These are phyloP conservation scores for Xylariales sp. DNA, from an alignment of 2,329 filamentous ascomycete genomes.

Conservation along the genomic window DNA sequence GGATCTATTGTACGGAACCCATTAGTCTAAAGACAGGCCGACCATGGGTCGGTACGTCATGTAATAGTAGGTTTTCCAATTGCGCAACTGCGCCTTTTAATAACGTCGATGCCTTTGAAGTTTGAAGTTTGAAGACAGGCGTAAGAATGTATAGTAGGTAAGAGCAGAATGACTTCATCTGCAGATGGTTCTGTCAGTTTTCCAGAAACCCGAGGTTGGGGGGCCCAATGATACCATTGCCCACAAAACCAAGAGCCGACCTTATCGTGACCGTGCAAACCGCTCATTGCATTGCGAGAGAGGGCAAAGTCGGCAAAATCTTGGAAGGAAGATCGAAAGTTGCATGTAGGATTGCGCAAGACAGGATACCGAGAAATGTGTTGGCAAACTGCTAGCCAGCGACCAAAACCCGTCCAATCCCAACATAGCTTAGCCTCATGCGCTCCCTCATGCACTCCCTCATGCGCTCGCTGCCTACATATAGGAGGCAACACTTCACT, in stretches of 20 bases:
- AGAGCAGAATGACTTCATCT: slow-evolving; percentile 12
- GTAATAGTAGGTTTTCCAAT: background rate
- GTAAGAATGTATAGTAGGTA: too few relatives aligned
- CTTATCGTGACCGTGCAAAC: slow-evolving; percentile 1
- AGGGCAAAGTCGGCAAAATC: background rate
- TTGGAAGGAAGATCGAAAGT: slow-evolving; percentile 12
- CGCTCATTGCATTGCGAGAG: slow-evolving; percentile 10
- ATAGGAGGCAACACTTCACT: too few relatives aligned
- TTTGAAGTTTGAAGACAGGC: too few relatives aligned
- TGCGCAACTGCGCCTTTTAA: background rate
- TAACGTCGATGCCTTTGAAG: background rate
- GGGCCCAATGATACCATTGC: slow-evolving; percentile 13
- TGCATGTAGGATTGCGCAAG: slow-evolving; percentile 25
- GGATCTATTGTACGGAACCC: background rate
- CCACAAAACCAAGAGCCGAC: slow-evolving; percentile 3
- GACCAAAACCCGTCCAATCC: slow-evolving; percentile 19
- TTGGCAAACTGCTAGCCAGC: slow-evolving; percentile 38
- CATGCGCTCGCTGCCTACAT: slow-evolving; percentile 3
- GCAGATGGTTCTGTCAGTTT: background rate
- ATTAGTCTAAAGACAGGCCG: background rate
- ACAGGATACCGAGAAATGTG: slow-evolving; percentile 26
- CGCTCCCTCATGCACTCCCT: slow-evolving; percentile 4
- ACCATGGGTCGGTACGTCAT: too few relatives aligned
- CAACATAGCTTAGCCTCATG: slow-evolving; percentile 25
- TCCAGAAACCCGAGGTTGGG: background rate